These are phyloP conservation scores for Mycena filopes DNA, from an alignment of 768 basidiomycete species.

Conservation along the genomic window DNA sequence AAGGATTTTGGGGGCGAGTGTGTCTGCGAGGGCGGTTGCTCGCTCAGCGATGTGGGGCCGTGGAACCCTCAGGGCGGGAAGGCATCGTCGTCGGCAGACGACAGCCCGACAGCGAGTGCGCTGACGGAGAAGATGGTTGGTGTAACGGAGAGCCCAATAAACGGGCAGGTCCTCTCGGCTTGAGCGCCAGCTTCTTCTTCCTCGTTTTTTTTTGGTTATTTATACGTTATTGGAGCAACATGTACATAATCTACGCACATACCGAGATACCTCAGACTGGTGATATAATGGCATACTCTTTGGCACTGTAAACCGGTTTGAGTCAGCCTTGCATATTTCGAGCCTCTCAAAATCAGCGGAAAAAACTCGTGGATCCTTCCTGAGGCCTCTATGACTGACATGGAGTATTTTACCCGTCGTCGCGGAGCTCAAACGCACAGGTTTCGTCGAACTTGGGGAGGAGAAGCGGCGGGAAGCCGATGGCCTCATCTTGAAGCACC, in stretches of 20 bases:
- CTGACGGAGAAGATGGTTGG: constrained; percentile 22
- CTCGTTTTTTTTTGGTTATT: constrained; percentile 8
- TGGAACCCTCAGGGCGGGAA: constrained; percentile 27
- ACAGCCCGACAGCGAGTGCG: constrained; percentile 10
- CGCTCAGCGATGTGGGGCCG: constrained; percentile 58
- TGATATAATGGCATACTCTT: too few relatives aligned
- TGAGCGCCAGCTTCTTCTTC: constrained; percentile 5
- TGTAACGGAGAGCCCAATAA: constrained; percentile 5
- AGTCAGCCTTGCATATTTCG: too few relatives aligned
- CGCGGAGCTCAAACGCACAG: too few relatives aligned
- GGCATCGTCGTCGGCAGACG: neutral
- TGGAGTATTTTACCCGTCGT: too few relatives aligned
- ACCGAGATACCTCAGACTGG: neutral
- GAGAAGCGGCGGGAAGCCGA: too few relatives aligned
- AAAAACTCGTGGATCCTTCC: too few relatives aligned
- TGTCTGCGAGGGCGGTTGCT: constrained; percentile 82
- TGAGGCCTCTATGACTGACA: too few relatives aligned
- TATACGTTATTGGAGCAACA: constrained; percentile 10
- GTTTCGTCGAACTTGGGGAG: too few relatives aligned
- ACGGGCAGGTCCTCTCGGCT: constrained; percentile 20
- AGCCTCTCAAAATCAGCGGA: too few relatives aligned
- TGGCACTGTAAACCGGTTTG: too few relatives aligned
- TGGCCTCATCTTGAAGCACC: too few relatives aligned
- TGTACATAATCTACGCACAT: constrained; percentile 25
- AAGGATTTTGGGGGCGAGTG: constrained; percentile 88